Base-by-base conservation (phyloP, 768 basidiomycete species). In the Galerina marginata region DNA sequence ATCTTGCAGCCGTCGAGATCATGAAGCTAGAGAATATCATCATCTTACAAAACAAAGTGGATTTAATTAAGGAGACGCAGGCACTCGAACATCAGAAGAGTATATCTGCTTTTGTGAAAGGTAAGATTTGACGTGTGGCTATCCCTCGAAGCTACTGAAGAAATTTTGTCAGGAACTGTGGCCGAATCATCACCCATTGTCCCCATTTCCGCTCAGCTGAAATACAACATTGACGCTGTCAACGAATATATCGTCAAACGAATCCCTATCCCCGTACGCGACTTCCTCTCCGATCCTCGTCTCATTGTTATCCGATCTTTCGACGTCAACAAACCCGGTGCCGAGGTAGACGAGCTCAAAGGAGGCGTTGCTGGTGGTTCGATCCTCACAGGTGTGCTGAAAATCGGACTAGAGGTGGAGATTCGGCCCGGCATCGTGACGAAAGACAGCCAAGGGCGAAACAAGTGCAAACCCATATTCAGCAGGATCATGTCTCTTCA, bases 281-380 rank as follows among this genome's bases (percentile, higher is more conserved):
- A 99, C 81, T 99, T 99, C 76, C 83, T 87, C 37, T 90, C 94
- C 29, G 88, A 92, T 62, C 95, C 97, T 0, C 88, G 90, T 37
- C 89, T 99, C 65, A 99, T 99, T 72, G 96, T 99, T 73, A 99
- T 99, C 75, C 94, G 96, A 65, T 97, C 95, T 16, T 99, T 99
- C 78, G 97, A 99, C 74, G 96, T 99, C 74, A 99, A 99, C 85
- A 98, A 97, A 76, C 97, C 97, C 10, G 97, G 96, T 72, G 88
- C 96, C 3, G 95, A 95, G 71, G 95, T 99, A 3, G 91, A 96
- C 67, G 97, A 99, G 44, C 84, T 99, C 61, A 96, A 98, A 78
- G 96, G 96, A 59, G 97, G 97, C 70, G 97, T 99, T 40, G 97
- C 97, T 15, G 97, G 97, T 74, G 96, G 97, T 16, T 95, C 92